Base-by-base conservation (phyloP, 2,329 filamentous ascomycete genomes). In the Leptographium flavum region DNA sequence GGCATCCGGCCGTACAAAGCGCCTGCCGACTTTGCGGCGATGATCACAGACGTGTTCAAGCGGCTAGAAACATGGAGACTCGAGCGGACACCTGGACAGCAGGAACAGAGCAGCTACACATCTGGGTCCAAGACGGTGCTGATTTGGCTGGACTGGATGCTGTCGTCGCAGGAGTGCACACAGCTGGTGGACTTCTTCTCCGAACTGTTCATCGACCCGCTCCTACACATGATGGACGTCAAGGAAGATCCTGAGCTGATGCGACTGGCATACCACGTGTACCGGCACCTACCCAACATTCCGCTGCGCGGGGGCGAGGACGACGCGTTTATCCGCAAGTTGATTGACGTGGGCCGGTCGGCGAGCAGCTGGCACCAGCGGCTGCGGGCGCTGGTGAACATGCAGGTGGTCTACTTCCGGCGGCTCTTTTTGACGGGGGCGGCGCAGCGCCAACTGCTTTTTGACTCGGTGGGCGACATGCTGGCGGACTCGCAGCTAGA, bases 161-260 rank as follows among this genome's bases (percentile, higher is more conserved):
- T 98, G 3, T 87, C 85, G 3, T 94, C 87, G 1, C 84, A 93
- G 51, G 92, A 96, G 60, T 98, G 92, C 63, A 94, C 79, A 0
- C 83, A 92, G 58, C 75, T 98, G 14, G 78, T 93, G 17, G 79
- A 81, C 4, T 96, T 95, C 73, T 96, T 98, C 68, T 83, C 87
- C 0, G 74, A 84, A 31, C 72, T 83, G 0, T 90, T 96, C 57
- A 92, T 94, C 60, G 85, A 92, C 55, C 85, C 95, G 60, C 75
- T 98, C 14, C 68, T 98, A 43, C 88, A 98, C 68, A 98, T 98
- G 92, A 98, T 98, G 90, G 92, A 98, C 58, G 87, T 98, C 60
- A 96, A 96, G 62, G 92, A 98, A 62, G 92, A 98, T 56, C 87
- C 87, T 0, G 93, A 98, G 62, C 73, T 98, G 2, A 93, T 95